These are phyloP conservation scores for Cystofilobasidium bisporidii DNA, from an alignment of 768 basidiomycete species.

Conservation along the genomic window DNA sequence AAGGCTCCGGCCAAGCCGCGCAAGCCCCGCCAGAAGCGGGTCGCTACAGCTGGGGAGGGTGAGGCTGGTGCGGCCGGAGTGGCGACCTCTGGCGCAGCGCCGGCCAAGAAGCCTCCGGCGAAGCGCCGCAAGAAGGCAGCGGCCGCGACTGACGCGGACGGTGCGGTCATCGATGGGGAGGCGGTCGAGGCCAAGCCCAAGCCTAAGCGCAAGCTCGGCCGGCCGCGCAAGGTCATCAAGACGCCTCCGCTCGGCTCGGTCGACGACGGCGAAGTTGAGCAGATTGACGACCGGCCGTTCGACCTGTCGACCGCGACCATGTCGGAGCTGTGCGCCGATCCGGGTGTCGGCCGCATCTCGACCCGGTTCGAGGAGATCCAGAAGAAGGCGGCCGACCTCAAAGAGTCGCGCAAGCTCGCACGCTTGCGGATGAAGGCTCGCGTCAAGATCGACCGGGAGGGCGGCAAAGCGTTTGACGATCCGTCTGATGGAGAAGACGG, in stretches of 20 bases:
- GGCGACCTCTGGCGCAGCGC: not conserved
- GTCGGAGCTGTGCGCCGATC: slow-evolving; percentile 52
- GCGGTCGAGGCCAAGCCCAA: slow-evolving; percentile 1
- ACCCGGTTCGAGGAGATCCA: slow-evolving; percentile 64
- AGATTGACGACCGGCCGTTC: not conserved
- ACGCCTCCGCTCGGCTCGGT: slow-evolving; percentile 13
- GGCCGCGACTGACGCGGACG: not conserved
- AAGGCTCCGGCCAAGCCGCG: too few species aligned
- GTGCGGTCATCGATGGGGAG: not conserved
- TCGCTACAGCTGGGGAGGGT: slow-evolving; percentile 1
- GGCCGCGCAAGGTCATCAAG: slow-evolving; percentile 10
- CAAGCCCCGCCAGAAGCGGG: not conserved
- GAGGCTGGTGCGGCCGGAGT: not conserved
- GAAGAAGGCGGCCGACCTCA: slow-evolving; percentile 26
- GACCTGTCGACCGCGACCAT: slow-evolving; percentile 12
- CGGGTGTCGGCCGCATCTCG: slow-evolving; percentile 67
- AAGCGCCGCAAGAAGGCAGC: slow-evolving; percentile 1
- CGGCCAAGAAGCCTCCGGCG: not conserved
- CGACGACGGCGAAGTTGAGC: not conserved
- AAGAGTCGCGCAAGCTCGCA: slow-evolving; percentile 42
- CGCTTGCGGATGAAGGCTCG: slow-evolving; percentile 59
- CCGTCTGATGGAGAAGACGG: slow-evolving; percentile 50
- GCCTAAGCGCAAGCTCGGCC: not conserved
- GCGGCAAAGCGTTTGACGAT: slow-evolving; percentile 33
- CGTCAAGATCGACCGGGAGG: slow-evolving; percentile 11